A percentile compares a stretch with the other conserved stretches of the same genome.
Conservation (phyloP, 2,329 filamentous ascomycete genomes). For the Sarocladiaceae sp. region DNA sequence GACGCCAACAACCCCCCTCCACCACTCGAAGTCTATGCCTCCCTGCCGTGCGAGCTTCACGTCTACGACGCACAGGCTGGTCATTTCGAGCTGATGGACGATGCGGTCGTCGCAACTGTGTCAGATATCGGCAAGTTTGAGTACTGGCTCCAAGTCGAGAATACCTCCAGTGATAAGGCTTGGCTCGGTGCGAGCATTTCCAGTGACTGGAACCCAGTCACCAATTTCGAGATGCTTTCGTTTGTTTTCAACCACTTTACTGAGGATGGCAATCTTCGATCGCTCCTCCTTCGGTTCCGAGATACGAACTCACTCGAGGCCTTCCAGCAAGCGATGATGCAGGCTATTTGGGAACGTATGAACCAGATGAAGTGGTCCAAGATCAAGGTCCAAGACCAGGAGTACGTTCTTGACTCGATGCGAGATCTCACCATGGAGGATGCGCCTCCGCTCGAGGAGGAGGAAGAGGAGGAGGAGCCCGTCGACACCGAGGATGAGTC, state of each 20-base stretch:
- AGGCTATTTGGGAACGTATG: constrained; percentile 91
- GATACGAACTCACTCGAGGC: constrained; percentile 72
- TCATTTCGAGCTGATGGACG: constrained; percentile 76
- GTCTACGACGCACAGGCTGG: constrained; percentile 86
- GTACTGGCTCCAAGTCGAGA: constrained; percentile 87
- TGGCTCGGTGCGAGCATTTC: constrained; percentile 84
- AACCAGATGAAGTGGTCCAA: constrained; percentile 94
- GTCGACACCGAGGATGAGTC: constrained; percentile 58
- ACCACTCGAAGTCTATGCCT: constrained; percentile 64
- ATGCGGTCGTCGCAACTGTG: constrained; percentile 69
- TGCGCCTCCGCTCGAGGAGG: constrained; percentile 39
- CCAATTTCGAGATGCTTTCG: constrained; percentile 98
- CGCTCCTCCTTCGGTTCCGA: constrained; percentile 90
- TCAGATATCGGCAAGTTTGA: constrained; percentile 86
- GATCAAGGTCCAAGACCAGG: constrained; percentile 82
- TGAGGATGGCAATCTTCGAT: constrained; percentile 82
- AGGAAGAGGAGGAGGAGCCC: constrained; percentile 51
- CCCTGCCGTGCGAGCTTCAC: constrained; percentile 79
- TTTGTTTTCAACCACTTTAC: constrained; percentile 99
- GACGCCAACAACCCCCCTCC: constrained; percentile 46
- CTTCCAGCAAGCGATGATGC: constrained; percentile 92
- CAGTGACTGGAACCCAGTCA: constrained; percentile 93
- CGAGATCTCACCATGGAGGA: constrained; percentile 93
- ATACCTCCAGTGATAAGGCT: constrained; percentile 54
- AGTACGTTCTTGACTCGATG: constrained; percentile 94